phyloP scores from a whole-genome alignment of 2,329 filamentous ascomycete genomes.

The Endoconidiophora laricicola region DNA sequence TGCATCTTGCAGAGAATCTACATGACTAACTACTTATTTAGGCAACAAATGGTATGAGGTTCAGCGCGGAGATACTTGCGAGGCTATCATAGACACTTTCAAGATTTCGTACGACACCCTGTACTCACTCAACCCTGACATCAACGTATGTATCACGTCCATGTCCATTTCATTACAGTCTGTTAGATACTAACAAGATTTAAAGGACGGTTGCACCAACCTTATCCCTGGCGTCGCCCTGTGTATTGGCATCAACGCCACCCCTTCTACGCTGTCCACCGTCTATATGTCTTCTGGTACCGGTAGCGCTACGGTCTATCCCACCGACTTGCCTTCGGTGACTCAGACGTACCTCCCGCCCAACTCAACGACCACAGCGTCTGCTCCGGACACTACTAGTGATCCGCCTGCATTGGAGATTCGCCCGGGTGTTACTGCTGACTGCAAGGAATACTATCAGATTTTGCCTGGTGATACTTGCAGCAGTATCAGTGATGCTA shows the following conservation, averaged over 20 bases:
- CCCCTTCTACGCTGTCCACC: not conserved
- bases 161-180: not conserved
- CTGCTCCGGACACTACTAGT: not conserved
- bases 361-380: not conserved
- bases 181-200: not conserved
- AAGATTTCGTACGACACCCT: slow-evolving; percentile 3
- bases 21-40: not conserved
- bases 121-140: slow-evolving; percentile 5
- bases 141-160: slow-evolving; percentile 1
- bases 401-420: slow-evolving; percentile 5
- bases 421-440: not conserved
- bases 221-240: slow-evolving; percentile 6
- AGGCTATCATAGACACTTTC: slow-evolving; percentile 1
- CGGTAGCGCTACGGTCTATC: not conserved
- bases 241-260: slow-evolving; percentile 2
- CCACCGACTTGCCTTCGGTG: not conserved
- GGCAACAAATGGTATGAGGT: slow-evolving; percentile 11
- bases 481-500: not conserved
- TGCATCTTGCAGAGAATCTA: not conserved
- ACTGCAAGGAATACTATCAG: slow-evolving; percentile 7
- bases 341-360: not conserved
- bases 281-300: not conserved
- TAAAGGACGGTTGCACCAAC: slow-evolving; percentile 9
- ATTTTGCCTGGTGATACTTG: slow-evolving; percentile 4
- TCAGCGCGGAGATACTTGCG: slow-evolving; percentile 9